A percentile compares a stretch with the other conserved stretches of the same genome.
Conservation (phyloP, 805 yeast genomes). For the Candida schatavii region DNA sequence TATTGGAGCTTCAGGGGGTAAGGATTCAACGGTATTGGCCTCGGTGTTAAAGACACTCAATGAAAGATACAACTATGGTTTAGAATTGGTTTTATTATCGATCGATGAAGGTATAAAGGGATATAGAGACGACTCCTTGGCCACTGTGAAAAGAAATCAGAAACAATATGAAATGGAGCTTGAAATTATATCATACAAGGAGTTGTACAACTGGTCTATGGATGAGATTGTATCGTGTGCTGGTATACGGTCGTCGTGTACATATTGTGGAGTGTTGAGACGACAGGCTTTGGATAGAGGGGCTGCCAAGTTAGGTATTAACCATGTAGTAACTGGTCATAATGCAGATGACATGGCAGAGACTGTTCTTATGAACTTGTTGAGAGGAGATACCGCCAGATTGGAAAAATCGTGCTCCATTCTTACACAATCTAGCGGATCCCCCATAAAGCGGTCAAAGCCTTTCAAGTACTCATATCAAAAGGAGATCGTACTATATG, state of each 20-base stretch:
- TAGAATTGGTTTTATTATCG: constrained; percentile 77
- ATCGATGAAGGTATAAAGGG: constrained; percentile 98
- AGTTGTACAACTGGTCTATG: constrained; percentile 96
- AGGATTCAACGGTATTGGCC: constrained; percentile 95
- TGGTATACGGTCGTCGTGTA: constrained; percentile 90
- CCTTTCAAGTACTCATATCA: constrained; percentile 96
- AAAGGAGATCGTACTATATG: constrained; percentile 95
- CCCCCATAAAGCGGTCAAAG: constrained; percentile 90
- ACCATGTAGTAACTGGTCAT: constrained; percentile 96
- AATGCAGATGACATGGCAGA: constrained; percentile 99
- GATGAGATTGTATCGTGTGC: constrained; percentile 95
- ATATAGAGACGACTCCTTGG: constrained; percentile 93
- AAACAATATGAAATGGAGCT: constrained; percentile 77
- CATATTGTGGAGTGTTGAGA: constrained; percentile 96
- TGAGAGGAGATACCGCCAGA: constrained; percentile 95
- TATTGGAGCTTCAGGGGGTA: constrained; percentile 98
- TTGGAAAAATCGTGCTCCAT: constrained; percentile 85
- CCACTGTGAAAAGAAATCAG: constrained; percentile 93
- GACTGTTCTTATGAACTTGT: constrained; percentile 89
- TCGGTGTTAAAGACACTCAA: constrained; percentile 81
- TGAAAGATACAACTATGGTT: constrained; percentile 83
- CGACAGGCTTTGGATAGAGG: constrained; percentile 97
- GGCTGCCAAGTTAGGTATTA: constrained; percentile 78
- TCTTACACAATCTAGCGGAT: constrained; percentile 75
- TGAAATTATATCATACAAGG: constrained; percentile 80